phyloP scores from a whole-genome alignment of 768 basidiomycete species.

The Macrolepiota dolichaula region DNA sequence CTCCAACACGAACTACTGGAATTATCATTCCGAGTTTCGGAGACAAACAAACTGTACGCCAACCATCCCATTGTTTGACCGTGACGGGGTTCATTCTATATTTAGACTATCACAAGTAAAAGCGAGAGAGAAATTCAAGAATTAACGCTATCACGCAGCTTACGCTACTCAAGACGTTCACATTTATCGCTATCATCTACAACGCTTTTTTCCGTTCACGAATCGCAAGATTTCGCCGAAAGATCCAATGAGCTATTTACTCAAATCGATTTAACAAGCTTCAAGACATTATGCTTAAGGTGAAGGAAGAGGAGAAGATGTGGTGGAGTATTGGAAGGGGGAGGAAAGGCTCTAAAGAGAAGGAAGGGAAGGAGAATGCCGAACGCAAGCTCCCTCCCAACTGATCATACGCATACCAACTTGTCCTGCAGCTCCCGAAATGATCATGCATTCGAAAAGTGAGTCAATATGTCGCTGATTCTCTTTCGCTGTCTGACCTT shows the following conservation, averaged over 20 bases:
- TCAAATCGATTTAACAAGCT: background rate
- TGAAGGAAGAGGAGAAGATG: conserved; percentile 39
- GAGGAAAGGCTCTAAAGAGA: conserved; percentile 68
- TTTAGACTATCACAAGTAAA: conserved; percentile 64
- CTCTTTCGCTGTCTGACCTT: background rate
- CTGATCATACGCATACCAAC: background rate
- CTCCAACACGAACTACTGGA: conserved; percentile 78
- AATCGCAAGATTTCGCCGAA: background rate
- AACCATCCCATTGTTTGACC: background rate
- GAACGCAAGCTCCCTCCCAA: conserved; percentile 23
- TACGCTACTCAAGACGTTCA: background rate
- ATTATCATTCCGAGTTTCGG: conserved; percentile 66
- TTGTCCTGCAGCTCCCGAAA: conserved; percentile 32
- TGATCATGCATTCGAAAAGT: conserved; percentile 38
- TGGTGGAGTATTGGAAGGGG: conserved; percentile 85
- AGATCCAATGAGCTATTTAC: background rate
- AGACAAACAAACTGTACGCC: conserved; percentile 74
- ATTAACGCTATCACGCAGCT: conserved; percentile 5
- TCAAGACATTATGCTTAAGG: conserved; percentile 26
- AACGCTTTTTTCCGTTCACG: conserved; percentile 3
- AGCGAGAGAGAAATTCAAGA: conserved; percentile 11
- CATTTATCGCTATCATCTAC: background rate
- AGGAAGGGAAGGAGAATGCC: conserved; percentile 36
- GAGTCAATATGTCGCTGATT: conserved; percentile 11
- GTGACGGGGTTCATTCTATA: background rate